Conservation (phyloP, 495 filamentous ascomycete genomes). For the Parachaetomium inaequale region DNA sequence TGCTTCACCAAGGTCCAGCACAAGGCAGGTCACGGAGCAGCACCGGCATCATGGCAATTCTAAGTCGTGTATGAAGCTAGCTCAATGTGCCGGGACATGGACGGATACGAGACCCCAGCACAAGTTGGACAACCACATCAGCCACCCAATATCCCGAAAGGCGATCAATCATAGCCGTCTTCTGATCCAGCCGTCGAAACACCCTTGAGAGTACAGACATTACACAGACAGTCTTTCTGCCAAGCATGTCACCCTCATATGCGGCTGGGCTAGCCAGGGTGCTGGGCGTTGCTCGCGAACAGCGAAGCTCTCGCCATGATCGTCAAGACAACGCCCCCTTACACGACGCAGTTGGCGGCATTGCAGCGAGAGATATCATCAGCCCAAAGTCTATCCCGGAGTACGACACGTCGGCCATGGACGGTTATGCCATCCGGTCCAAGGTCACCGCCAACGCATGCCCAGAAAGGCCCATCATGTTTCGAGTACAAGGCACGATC, state of each 20-base stretch:
- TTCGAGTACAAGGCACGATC: neutral
- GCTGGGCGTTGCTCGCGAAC: neutral
- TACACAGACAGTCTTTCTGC: too few relatives aligned
- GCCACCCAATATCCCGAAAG: too few relatives aligned
- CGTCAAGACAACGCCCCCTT: neutral
- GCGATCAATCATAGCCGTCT: too few relatives aligned
- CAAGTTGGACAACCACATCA: too few relatives aligned
- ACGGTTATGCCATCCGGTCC: conserved; percentile 4
- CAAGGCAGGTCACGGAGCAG: too few relatives aligned
- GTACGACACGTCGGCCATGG: conserved; percentile 5
- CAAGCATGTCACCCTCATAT: neutral
- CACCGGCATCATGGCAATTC: too few relatives aligned
- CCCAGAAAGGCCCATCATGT: neutral
- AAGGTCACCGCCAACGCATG: neutral
- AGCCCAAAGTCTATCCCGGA: neutral
- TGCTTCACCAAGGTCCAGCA: too few relatives aligned
- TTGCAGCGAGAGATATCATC: neutral
- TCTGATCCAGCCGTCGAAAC: too few relatives aligned
- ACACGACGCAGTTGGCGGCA: neutral
- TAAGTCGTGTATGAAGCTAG: too few relatives aligned
- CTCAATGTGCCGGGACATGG: too few relatives aligned
- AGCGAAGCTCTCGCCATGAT: neutral
- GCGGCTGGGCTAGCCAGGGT: neutral
- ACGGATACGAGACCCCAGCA: too few relatives aligned
- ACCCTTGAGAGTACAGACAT: too few relatives aligned